Base-by-base conservation (phyloP, 106 monocot species). In the Dioscorea alata region DNA sequence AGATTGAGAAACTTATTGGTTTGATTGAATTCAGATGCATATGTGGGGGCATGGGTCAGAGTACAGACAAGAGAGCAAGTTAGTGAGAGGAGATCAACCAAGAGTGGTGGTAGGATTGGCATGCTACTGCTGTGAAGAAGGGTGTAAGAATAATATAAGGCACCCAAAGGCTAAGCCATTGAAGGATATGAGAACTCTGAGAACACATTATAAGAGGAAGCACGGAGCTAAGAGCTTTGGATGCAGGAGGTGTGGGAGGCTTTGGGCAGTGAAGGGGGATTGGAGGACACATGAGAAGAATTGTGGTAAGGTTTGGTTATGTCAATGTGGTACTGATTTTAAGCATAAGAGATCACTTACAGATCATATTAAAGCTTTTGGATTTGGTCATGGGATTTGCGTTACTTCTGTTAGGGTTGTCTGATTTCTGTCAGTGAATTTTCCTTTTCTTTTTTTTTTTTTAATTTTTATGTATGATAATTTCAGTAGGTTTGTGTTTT, bases 231-330 rank as follows among this genome's bases (percentile, higher is more conserved):
- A 59, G 59, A 20, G 23, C n/a, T 59, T 22, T 6, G 12, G 4
- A 13, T 59, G 59, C 10, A 23, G 12, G 23, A 20, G 59, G 59
- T 59, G 59, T 23, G 59, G 59, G 20, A 59, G 23, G 59, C 59
- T 21, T 23, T 59, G 20, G 59, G 59, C 59, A 12, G 59, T 59
- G 23, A 59, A 23, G 59, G 59, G 59, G 20, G 59, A 59, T 23
- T 59, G 59, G 59, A 59, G 59, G 59, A 59, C 59, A 12, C 59
- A 59, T 23, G 59, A 59, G 59, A 59, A 59, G 59, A 59, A 59
- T 12, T 59, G 59, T 23, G 59, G 59, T 6, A 59, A 59, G 23
- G 6, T 59, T 21, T 59, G 59, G 59, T 23, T 20, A 20, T 59
- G 59, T 13, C 20, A 23, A 23, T 59, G 59, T 23, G 59, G 59